Conservation (phyloP, 495 filamentous ascomycete species). For the Penicillium crystallinum region DNA sequence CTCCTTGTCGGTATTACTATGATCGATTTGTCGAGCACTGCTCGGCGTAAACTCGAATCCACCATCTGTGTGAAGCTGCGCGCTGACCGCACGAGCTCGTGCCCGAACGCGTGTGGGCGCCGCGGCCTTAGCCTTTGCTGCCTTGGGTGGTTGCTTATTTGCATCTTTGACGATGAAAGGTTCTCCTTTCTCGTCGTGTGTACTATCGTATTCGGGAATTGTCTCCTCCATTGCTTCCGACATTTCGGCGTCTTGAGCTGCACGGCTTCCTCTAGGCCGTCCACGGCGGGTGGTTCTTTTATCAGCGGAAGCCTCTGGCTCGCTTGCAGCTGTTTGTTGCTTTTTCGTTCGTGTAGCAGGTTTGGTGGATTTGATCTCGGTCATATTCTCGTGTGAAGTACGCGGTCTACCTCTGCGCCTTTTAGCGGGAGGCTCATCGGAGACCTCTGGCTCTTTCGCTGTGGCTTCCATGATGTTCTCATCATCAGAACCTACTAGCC, state of each 20-base stretch:
- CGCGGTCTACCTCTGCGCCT: conserved; percentile 39
- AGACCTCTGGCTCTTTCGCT: conserved; percentile 20
- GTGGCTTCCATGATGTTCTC: conserved; percentile 49
- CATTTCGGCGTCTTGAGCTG: conserved; percentile 23
- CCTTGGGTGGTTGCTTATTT: conserved; percentile 3
- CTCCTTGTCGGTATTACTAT: conserved; percentile 1
- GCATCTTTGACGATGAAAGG: conserved; percentile 2
- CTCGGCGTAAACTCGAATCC: conserved; percentile 49
- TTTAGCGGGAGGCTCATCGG: conserved; percentile 36
- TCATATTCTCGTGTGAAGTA: conserved; percentile 20
- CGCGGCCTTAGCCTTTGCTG: conserved; percentile 22
- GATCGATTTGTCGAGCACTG: conserved; percentile 24
- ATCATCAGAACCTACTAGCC: conserved; percentile 62
- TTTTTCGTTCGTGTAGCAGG: conserved; percentile 10
- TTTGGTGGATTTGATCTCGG: conserved; percentile 18
- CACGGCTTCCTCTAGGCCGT: conserved; percentile 36
- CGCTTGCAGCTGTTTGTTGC: conserved; percentile 17
- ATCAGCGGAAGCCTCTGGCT: conserved; percentile 31
- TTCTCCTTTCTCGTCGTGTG: conserved; percentile 22
- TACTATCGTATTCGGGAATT: not conserved
- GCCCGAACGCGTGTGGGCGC: conserved; percentile 29
- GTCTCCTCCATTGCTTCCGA: conserved; percentile 7
- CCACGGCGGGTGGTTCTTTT: conserved; percentile 33
- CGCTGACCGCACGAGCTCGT: conserved; percentile 23
- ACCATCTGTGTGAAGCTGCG: conserved; percentile 36